Conservation (phyloP, 805 yeast species). For the Tetrapisispora phaffii region DNA sequence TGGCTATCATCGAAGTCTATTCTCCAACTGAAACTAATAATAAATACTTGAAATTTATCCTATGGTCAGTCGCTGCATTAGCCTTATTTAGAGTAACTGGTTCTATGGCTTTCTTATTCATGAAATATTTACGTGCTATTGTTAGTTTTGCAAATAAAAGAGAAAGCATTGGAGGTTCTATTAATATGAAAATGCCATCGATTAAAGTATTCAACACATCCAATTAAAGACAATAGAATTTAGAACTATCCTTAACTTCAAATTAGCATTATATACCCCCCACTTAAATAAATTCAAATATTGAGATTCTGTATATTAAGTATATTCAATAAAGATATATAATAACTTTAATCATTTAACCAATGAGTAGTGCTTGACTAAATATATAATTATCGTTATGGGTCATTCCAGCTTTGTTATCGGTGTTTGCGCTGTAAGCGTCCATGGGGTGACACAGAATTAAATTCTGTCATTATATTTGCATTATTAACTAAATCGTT, state of each 20-base stretch:
- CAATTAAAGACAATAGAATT: conserved; percentile 44
- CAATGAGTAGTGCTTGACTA: too few relatives aligned
- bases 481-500: too few relatives aligned
- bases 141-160: conserved; percentile 33
- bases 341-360: too few relatives aligned
- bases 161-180: neutral
- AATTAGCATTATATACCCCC: conserved; percentile 1
- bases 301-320: neutral
- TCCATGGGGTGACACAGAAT: neutral
- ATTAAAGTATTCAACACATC: conserved; percentile 13
- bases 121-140: conserved; percentile 32
- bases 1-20: conserved; percentile 82
- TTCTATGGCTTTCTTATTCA: conserved; percentile 54
- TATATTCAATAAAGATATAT: too few relatives aligned
- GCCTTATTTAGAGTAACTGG: conserved; percentile 79
- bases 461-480: neutral
- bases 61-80: conserved; percentile 87
- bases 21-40: conserved; percentile 56
- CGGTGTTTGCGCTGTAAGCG: neutral
- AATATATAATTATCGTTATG: too few relatives aligned
- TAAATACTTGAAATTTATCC: conserved; percentile 68
- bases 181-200: conserved; percentile 19
- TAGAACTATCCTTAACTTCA: conserved; percentile 5
- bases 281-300: neutral
- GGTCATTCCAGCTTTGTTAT: too few relatives aligned